Evolutionary conservation across 805 yeast species (phyloP), one percentile per base, ranked within the genome.

Genomic region (Ogataea naganishii): DNA sequence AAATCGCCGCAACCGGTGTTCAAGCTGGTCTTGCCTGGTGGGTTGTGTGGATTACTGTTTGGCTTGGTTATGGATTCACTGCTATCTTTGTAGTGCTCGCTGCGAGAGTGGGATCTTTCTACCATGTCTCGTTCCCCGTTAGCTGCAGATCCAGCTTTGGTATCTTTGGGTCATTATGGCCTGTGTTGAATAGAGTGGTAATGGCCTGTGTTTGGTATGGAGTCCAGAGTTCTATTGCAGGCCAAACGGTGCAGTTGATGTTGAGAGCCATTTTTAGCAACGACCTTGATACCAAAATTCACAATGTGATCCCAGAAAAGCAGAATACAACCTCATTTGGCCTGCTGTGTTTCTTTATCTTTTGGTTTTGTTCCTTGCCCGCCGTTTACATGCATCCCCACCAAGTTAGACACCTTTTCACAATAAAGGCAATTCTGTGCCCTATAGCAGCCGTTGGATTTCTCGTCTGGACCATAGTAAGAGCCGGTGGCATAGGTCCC

Each of bases 21-120:
- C 62, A 66, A 31, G 72, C 75, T 14, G 92, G 92, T 8, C 59
- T 85, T 56, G 70, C 78, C 12, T 84, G 95, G 94, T 85, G 94
- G 94, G 86, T 78, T 49, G 75, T 81, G 9, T 85, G 95, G 94
- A 58, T 85, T 22, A 72, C 92, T 1, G 92, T 85, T 16, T 83
- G 94, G 92, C 38, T 85, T 12, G 95, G 95, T 6, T 85, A 85
- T 53, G 47, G 64, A 13, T 54, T 81, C 27, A 74, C 82, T 37
- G 92, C 81, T 37, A 41, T 67, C 1, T 82, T 84, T 42, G 79
- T 86, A 20, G 68, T 72, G 4, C 48, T 75, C n/a, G 66, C 81
- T 13, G 81, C 94, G 14, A 64, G 94, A 43, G 70, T 82, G 30
- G 96, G 95, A 41, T 67, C 85, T 11, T 69, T 70, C 39, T 82